Evolutionary conservation across 2,329 filamentous ascomycete genomes (phyloP), one percentile per base, ranked within the genome.

Genomic region (Ophiostoma quercus): DNA sequence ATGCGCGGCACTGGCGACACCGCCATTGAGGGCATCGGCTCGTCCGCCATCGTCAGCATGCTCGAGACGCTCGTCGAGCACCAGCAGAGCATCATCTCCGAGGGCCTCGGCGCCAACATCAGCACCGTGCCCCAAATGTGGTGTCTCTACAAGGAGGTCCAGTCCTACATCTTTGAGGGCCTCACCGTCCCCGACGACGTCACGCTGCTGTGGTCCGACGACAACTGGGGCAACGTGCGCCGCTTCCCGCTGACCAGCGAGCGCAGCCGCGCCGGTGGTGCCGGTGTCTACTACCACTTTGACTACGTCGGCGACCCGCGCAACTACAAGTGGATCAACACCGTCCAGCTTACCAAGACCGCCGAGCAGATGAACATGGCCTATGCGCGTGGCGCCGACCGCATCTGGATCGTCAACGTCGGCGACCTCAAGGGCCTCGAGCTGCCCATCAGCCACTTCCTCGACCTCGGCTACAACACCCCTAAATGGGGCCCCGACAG

Each of bases 131-230:
- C 89, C 6, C 89, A 91, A 77, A 83, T 88, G 78, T 91, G 89
- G 88, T 90, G 88, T 74, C 79, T 92, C 72, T 92, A 92, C 78
- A 91, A 91, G 76, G 89, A 92, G 76, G 88, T 92, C 1, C 88
- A 89, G 78, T 84, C 85, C 7, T 91, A 92, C 76, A 86, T 88
- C 71, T 85, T 89, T 70, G 81, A 85, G 19, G 89, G 89, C 1
- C 82, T 91, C 75, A 80, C 86, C 69, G 80, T 82, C 1, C 87
- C 88, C 0, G 88, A 91, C 51, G 84, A 90, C 74, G 84, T 91
- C 37, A 91, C 87, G 1, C 80, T 91, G 32, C 81, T 91, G 4
- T 91, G 88, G 84, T 83, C 87, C 0, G 89, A 91, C 75, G 89
- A 91, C 78, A 91, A 90, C 78, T 89, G 83, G 81, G 88, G 88